Conservation (phyloP, 805 yeast species). For the Yamadazyma olivae region DNA sequence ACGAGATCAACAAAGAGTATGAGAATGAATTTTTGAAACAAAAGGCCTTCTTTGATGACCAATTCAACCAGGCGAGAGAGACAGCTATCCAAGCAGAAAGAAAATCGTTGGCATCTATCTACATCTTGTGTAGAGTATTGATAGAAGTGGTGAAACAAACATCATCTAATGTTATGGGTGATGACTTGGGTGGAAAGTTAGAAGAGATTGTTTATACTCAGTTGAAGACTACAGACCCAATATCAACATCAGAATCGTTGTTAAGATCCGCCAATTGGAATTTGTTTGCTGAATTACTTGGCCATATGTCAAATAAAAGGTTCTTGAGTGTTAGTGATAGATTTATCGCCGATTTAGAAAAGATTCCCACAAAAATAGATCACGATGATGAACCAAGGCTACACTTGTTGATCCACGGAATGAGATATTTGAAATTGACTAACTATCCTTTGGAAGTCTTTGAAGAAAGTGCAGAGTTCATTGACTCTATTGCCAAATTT, state of each 20-base stretch:
- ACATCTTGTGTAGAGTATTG: slow-evolving; percentile 83
- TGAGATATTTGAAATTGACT: slow-evolving; percentile 77
- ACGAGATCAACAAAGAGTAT: background rate
- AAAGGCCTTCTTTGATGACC: slow-evolving; percentile 29
- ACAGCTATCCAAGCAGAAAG: slow-evolving; percentile 82
- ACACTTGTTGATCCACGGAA: slow-evolving; percentile 81
- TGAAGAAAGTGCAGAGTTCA: slow-evolving; percentile 91
- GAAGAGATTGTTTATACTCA: slow-evolving; percentile 95
- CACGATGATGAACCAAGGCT: slow-evolving; percentile 51
- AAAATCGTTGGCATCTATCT: slow-evolving; percentile 82
- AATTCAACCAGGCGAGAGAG: slow-evolving; percentile 46
- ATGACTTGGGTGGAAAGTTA: slow-evolving; percentile 73
- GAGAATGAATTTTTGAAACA: slow-evolving; percentile 19
- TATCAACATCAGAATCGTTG: slow-evolving; percentile 53
- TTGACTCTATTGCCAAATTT: slow-evolving; percentile 83
- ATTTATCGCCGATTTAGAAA: slow-evolving; percentile 89
- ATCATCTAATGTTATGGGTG: slow-evolving; percentile 68
- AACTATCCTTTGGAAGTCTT: slow-evolving; percentile 85
- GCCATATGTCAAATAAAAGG: slow-evolving; percentile 83
- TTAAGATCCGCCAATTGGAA: slow-evolving; percentile 94
- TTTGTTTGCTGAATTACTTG: slow-evolving; percentile 81
- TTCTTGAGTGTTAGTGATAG: slow-evolving; percentile 89
- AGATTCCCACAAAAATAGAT: slow-evolving; percentile 48
- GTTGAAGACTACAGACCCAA: slow-evolving; percentile 82
- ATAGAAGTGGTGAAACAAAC: slow-evolving; percentile 91